Evolutionary conservation across 495 filamentous ascomycete species (phyloP), one percentile per base, ranked within the genome.

Genomic region (Aspergillus avenaceus): DNA sequence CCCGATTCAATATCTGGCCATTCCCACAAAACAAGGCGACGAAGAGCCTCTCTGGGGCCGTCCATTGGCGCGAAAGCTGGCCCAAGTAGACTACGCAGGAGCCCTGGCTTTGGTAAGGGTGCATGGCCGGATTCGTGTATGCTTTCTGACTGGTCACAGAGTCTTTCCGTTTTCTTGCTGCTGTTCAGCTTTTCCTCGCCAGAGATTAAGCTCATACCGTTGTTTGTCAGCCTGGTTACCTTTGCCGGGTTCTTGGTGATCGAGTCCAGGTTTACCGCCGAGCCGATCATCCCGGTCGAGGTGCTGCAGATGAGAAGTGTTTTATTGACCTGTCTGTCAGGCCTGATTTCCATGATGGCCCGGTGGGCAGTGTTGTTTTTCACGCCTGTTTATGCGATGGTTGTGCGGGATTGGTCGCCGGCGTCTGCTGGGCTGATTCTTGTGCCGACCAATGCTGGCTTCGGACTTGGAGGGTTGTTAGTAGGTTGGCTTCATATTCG

Each of bases 311-410:
- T 81, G 41, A 78, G 84, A 13, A 82, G 80, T 24, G 81, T 84
- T 2, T 64, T 90, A 2, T 60, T 89, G 9, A 84, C 83, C 8
- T 90, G 86, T 56, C 42, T 90, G 13, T 74, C 82, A 1, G 85
- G 86, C 31, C 72, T 87, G 0, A 78, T 80, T 23, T 78, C 87
- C 57, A 90, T 90, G 86, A 81, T 85, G 64, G 75, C 84, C 5
- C 83, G 87, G 32, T 91, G 86, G 86, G 70, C 73, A 4, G 76
- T 91, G n/a, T 70, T 92, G 6, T 90, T 89, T 65, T 91, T 85
- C 69, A 75, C 82, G 0, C 88, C 88, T 0, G 79, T 85, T 24
- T 90, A 87, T 55, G 81, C 85, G 5, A 79, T 91, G 47, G 83
- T 85, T 3, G 82, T 91, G 0, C 78, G 80, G 4, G 77, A 75